Percentiles rank a stretch among this genome's conserved stretches.
These are phyloP conservation scores for Kalanchoe fedtschenkoi DNA, from an alignment of 164 flowering plant genomes.

Conservation along the genomic window DNA sequence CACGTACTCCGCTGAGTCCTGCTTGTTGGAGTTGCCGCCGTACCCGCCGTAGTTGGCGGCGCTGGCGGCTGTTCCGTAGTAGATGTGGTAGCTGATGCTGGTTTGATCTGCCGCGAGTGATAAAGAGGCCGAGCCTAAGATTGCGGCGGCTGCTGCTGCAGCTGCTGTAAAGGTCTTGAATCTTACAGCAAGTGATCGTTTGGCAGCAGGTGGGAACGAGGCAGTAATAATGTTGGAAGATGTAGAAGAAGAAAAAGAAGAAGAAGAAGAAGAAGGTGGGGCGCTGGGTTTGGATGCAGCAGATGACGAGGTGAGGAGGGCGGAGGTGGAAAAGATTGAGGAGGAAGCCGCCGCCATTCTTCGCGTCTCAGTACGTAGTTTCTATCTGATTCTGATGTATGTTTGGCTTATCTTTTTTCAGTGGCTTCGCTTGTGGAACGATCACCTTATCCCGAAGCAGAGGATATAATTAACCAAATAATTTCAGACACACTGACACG, in stretches of 20 bases:
- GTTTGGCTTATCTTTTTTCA: too few relatives aligned
- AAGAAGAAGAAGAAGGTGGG: conserved; percentile 8
- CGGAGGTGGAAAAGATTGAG: conserved; percentile 26
- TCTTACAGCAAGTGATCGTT: neutral
- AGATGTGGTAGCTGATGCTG: conserved; percentile 36
- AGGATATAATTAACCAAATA: too few relatives aligned
- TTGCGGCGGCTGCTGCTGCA: conserved; percentile 19
- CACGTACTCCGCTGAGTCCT: conserved; percentile 77
- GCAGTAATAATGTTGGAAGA: conserved; percentile 8
- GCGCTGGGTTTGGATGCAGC: neutral
- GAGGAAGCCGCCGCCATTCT: conserved; percentile 48
- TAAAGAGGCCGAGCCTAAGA: conserved; percentile 24
- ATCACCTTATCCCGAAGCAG: too few relatives aligned
- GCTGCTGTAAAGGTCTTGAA: conserved; percentile 11
- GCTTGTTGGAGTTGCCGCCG: conserved; percentile 78
- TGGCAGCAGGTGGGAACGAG: conserved; percentile 13
- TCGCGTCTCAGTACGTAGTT: too few relatives aligned
- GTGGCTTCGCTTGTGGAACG: too few relatives aligned
- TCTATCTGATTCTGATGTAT: too few relatives aligned
- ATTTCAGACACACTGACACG: too few relatives aligned
- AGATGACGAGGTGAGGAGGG: conserved; percentile 13
- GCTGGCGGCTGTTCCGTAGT: conserved; percentile 95
- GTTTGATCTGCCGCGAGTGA: conserved; percentile 44
- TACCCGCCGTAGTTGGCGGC: conserved; percentile 94
- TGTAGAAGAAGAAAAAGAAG: too few relatives aligned